Percentiles rank a stretch among this genome's conserved stretches.
Conservation (phyloP, 768 basidiomycete species). For the Suillus cothurnatus region DNA sequence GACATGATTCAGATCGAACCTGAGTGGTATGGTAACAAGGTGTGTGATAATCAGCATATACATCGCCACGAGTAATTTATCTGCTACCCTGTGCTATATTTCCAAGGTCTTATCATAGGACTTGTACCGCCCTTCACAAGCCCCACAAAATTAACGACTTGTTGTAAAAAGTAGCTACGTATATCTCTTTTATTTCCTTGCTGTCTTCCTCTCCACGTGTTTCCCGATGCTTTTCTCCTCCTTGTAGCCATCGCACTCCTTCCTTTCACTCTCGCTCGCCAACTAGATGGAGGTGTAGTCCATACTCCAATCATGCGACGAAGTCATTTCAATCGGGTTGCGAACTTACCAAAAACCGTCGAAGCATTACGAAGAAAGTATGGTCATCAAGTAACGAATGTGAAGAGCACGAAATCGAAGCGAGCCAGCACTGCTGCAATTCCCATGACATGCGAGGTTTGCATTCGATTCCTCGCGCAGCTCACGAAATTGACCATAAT, state of each 20-base stretch:
- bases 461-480: constrained; percentile 7
- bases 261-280: constrained; percentile 30
- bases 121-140: too few species aligned
- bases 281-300: constrained; percentile 24
- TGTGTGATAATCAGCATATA: too few species aligned
- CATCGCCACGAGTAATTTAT: too few species aligned
- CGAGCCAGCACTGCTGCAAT: constrained; percentile 41
- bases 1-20: too few species aligned
- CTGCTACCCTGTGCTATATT: too few species aligned
- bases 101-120: too few species aligned
- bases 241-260: constrained; percentile 31
- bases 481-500: neutral
- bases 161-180: too few species aligned
- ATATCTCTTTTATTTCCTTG: neutral
- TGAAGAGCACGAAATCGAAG: constrained; percentile 7
- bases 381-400: constrained; percentile 26
- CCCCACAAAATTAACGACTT: too few species aligned
- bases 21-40: too few species aligned
- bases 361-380: constrained; percentile 52
- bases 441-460: constrained; percentile 54
- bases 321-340: constrained; percentile 28
- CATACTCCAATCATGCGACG: constrained; percentile 50
- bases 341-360: constrained; percentile 40
- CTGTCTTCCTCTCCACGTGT: neutral
- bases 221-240: constrained; percentile 25